A percentile compares a stretch with the other conserved stretches of the same genome.
phyloP scores from a whole-genome alignment of 345 rosid genomes.

The Eutrema japonicum region DNA sequence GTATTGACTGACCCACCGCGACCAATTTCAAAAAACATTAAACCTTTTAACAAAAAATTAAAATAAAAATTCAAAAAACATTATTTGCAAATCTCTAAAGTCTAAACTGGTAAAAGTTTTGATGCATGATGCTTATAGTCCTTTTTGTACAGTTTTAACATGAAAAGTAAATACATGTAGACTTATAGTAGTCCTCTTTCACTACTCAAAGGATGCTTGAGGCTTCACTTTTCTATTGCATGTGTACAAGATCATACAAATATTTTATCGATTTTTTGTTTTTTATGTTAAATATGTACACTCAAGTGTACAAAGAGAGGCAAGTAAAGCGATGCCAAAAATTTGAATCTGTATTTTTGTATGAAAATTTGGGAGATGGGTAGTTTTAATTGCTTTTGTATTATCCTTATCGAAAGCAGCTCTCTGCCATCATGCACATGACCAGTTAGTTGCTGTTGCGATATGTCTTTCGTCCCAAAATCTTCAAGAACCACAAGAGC shows the following conservation, averaged over 20 bases:
- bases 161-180: background rate
- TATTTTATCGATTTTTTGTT: background rate
- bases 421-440: conserved; percentile 37
- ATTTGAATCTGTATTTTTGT: background rate
- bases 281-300: background rate
- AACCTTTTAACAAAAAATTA: too few relatives aligned
- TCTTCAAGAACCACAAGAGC: background rate
- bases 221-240: conserved; percentile 3
- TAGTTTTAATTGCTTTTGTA: conserved; percentile 1
- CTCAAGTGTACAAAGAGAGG: conserved; percentile 6
- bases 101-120: background rate
- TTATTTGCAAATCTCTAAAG: background rate
- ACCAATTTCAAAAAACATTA: background rate
- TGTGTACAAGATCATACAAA: conserved; percentile 1
- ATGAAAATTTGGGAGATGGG: conserved; percentile 16
- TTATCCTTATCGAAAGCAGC: background rate
- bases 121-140: background rate
- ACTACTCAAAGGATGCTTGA: background rate
- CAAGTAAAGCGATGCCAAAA: conserved; percentile 13
- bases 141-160: background rate
- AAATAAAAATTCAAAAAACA: too few relatives aligned
- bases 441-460: conserved; percentile 13
- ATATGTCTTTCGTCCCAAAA: background rate
- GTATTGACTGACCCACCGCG: background rate
- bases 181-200: background rate